Percentiles rank a stretch among this genome's conserved stretches.
These are phyloP conservation scores for Pugionium dolabratum DNA, from an alignment of 345 rosid species.

Conservation along the genomic window DNA sequence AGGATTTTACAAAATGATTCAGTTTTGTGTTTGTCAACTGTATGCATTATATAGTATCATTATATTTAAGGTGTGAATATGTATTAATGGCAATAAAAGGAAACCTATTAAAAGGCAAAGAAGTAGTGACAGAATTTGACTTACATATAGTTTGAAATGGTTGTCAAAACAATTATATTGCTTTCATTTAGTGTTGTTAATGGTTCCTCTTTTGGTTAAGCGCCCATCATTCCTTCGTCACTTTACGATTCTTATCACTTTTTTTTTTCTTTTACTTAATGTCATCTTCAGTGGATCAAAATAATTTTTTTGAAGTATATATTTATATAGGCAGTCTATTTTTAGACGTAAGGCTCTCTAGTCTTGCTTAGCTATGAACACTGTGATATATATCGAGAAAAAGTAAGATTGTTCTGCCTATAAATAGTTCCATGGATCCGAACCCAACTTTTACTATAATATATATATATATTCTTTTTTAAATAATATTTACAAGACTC, in stretches of 20 bases:
- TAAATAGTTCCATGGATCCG: no score
- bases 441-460: no score
- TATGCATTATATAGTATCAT: no score
- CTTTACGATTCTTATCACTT: constrained; percentile 13
- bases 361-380: neutral
- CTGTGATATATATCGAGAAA: no score
- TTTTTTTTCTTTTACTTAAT: neutral
- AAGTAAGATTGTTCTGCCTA: no score
- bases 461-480: no score
- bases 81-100: neutral
- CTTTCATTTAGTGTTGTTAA: constrained; percentile 25
- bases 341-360: neutral
- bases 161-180: constrained; percentile 23
- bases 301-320: neutral
- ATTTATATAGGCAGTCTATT: neutral
- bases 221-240: constrained; percentile 22
- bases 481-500: no score
- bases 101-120: neutral
- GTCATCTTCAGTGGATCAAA: neutral
- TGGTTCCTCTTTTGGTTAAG: neutral
- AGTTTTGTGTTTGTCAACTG: no score
- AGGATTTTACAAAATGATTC: no score
- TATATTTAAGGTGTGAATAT: neutral
- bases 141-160: constrained; percentile 19
- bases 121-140: constrained; percentile 18